phyloP scores from a whole-genome alignment of 108 stramenopile species.

The Asterionellopsis glacialis region DNA sequence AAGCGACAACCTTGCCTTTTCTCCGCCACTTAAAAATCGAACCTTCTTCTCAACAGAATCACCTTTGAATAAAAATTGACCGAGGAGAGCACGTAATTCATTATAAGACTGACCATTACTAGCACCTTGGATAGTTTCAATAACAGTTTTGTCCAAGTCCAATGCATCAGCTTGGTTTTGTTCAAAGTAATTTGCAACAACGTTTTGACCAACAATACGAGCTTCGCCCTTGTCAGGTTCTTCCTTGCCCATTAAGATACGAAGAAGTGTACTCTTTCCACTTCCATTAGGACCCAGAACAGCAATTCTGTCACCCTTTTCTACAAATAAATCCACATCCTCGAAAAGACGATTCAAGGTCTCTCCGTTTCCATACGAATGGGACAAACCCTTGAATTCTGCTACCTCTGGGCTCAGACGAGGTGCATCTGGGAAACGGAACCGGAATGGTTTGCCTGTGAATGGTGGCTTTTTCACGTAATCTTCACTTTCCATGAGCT shows the following conservation, averaged over 20 bases:
- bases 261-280: constrained; percentile 88
- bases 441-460: constrained; percentile 84
- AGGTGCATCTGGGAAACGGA: constrained; percentile 95
- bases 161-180: constrained; percentile 95
- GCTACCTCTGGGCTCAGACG: constrained; percentile 87
- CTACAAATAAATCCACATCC: constrained; percentile 69
- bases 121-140: constrained; percentile 76
- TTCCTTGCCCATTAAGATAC: constrained; percentile 81
- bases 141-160: constrained; percentile 85
- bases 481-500: constrained; percentile 82
- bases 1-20: constrained; percentile 90
- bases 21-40: constrained; percentile 86
- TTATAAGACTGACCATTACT: constrained; percentile 82
- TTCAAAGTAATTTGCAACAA: constrained; percentile 87
- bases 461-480: constrained; percentile 92
- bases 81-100: constrained; percentile 87
- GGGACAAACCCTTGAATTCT: constrained; percentile 63
- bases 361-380: constrained; percentile 78
- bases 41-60: constrained; percentile 92
- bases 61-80: constrained; percentile 95
- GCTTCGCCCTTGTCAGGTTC: constrained; percentile 65
- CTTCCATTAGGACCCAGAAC: constrained; percentile 82
- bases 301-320: constrained; percentile 89
- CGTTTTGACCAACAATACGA: constrained; percentile 68
- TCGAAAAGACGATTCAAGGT: constrained; percentile 79